These are phyloP conservation scores for Puccinia novopanici DNA, from an alignment of 1,284 basidiomycete species.

Conservation along the genomic window DNA sequence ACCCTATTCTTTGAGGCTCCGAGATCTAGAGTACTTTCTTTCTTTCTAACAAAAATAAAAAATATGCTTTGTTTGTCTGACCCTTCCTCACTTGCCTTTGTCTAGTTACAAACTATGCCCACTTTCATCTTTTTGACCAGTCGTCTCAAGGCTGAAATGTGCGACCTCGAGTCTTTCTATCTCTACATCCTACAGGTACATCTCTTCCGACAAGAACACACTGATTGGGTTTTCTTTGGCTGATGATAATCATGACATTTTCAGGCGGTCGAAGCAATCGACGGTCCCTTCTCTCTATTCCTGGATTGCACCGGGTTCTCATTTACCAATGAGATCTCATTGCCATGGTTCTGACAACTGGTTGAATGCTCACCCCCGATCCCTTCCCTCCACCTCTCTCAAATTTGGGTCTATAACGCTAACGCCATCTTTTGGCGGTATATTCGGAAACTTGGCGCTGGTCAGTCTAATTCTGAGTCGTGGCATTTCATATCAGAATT, in stretches of 20 bases:
- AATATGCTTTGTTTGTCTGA: too few relatives aligned
- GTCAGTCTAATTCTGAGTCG: too few relatives aligned
- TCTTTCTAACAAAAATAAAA: neutral
- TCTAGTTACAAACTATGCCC: too few relatives aligned
- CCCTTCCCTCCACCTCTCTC: constrained; percentile 26
- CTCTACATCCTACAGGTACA: too few relatives aligned
- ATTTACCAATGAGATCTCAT: constrained; percentile 13
- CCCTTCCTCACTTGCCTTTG: too few relatives aligned
- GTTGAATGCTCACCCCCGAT: constrained; percentile 38
- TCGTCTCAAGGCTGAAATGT: too few relatives aligned
- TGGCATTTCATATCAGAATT: too few relatives aligned
- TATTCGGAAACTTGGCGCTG: constrained; percentile 25
- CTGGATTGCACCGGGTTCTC: too few relatives aligned
- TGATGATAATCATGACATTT: constrained; percentile 29
- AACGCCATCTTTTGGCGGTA: constrained; percentile 49
- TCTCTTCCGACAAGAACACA: too few relatives aligned
- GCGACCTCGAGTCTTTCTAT: too few relatives aligned
- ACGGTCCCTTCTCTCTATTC: constrained; percentile 55
- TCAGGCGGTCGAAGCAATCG: constrained; percentile 62
- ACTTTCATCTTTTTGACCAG: too few relatives aligned
- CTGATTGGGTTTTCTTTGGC: too few relatives aligned
- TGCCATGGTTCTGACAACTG: constrained; percentile 50
- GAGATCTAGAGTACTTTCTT: constrained; percentile 26
- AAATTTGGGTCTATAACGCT: constrained; percentile 49
- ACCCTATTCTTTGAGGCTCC: constrained; percentile 45